Evolutionary conservation across 202 grass and related monocot species (phyloP).

Genomic region (Elaeis oleifera): DNA sequence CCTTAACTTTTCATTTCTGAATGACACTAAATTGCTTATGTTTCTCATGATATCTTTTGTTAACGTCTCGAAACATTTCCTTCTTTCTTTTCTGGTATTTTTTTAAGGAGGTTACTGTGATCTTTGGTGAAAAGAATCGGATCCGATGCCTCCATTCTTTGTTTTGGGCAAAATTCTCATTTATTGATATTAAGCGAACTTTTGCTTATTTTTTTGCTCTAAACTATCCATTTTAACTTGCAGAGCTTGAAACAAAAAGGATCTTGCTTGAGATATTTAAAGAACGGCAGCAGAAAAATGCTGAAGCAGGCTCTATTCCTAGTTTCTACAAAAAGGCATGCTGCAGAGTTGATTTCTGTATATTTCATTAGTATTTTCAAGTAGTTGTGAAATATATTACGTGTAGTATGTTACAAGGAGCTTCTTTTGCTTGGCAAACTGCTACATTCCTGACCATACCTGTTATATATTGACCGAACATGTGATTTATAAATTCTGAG

Average conservation of each 20-base stretch:
- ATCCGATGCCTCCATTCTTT: not conserved
- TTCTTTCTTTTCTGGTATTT: not conserved
- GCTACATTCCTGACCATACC: not conserved
- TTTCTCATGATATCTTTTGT: not conserved
- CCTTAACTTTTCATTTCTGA: too few relatives aligned
- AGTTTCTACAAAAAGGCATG: conserved; percentile 98
- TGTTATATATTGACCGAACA: too few relatives aligned
- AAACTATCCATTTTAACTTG: conserved; percentile 4
- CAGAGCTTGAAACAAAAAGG: conserved; percentile 96
- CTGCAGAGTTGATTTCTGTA: conserved; percentile 4
- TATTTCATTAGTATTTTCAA: not conserved
- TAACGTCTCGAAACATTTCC: not conserved
- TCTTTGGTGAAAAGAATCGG: not conserved
- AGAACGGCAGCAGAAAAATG: conserved; percentile 79
- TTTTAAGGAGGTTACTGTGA: too few relatives aligned
- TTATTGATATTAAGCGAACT: not conserved
- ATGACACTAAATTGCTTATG: too few relatives aligned
- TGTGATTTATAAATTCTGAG: not conserved
- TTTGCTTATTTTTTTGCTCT: not conserved
- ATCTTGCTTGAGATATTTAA: conserved; percentile 98
- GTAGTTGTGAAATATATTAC: too few relatives aligned
- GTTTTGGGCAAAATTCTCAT: not conserved
- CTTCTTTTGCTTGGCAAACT: conserved; percentile 1
- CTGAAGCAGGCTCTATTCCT: conserved; percentile 93
- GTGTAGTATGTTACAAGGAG: not conserved